Conservation (phyloP, 176 grass and related monocot genomes). For the Oryza officinalis region DNA sequence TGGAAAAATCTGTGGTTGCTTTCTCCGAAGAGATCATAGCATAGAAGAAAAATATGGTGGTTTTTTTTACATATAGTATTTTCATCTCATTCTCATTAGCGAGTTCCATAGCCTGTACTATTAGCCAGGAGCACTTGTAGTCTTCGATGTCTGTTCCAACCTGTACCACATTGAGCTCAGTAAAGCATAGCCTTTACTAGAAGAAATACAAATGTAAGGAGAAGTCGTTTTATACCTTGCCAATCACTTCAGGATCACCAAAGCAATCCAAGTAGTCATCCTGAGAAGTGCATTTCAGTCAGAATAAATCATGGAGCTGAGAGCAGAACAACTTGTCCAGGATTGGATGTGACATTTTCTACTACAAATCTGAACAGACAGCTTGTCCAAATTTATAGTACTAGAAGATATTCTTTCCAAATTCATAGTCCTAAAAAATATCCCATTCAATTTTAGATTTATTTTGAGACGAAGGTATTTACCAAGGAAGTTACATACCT, state of each 20-base stretch:
- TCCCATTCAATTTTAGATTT: no score
- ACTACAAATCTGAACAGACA: no score
- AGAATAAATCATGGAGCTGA: not conserved
- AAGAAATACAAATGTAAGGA: not conserved
- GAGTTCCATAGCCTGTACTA: conserved; percentile 69
- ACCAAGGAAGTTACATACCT: conserved; percentile 6
- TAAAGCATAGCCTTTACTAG: not conserved
- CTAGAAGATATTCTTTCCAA: no score
- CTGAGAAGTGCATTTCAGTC: conserved; percentile 28
- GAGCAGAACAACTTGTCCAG: no score
- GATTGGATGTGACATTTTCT: no score
- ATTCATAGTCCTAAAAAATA: no score
- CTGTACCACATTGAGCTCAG: conserved; percentile 29
- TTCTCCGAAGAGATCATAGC: not conserved
- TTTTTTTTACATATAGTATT: conserved; percentile 59
- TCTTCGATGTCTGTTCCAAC: conserved; percentile 86
- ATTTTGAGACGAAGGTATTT: no score
- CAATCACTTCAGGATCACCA: conserved; percentile 73
- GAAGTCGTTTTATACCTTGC: conserved; percentile 50
- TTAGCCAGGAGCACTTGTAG: conserved; percentile 76
- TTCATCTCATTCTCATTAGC: conserved; percentile 65
- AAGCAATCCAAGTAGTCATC: conserved; percentile 81
- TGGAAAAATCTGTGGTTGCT: not conserved
- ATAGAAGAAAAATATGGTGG: not conserved
- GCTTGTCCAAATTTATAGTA: no score